Conservation (phyloP, 345 rosid species). For the Arabidopsis thaliana region DNA sequence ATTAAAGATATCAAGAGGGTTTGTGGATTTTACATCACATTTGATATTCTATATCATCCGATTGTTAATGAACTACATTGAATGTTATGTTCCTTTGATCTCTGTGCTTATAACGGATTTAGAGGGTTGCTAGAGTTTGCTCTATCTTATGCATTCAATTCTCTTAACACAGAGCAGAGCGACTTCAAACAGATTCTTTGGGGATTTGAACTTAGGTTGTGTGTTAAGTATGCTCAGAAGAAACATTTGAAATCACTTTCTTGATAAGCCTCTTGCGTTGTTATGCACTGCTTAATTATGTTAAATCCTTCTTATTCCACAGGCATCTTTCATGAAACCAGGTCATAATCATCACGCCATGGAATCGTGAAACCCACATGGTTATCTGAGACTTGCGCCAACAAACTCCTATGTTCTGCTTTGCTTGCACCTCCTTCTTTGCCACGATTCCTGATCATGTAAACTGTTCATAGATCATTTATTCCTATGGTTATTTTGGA, state of each 20-base stretch:
- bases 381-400: conserved; percentile 4
- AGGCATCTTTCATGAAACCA: conserved; percentile 32
- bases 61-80: not conserved
- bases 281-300: not conserved
- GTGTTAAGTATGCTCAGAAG: conserved; percentile 7
- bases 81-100: not conserved
- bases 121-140: not conserved
- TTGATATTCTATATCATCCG: not conserved
- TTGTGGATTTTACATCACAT: not conserved
- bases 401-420: conserved; percentile 12
- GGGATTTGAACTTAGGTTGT: conserved; percentile 8
- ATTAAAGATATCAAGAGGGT: not conserved
- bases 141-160: not conserved
- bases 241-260: not conserved
- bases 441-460: not conserved
- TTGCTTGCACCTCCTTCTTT: not conserved
- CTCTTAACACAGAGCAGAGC: not conserved
- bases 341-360: not conserved
- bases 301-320: not conserved
- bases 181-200: not conserved
- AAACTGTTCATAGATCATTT: conserved; percentile 23
- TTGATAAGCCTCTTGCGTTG: conserved; percentile 1
- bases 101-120: not conserved
- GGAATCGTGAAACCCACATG: not conserved
- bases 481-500: conserved; percentile 19